Percentiles rank a stretch among this genome's conserved stretches.
phyloP scores from a whole-genome alignment of 225 moss, liverwort and hornwort genomes.

The Anthoceros angustus region DNA sequence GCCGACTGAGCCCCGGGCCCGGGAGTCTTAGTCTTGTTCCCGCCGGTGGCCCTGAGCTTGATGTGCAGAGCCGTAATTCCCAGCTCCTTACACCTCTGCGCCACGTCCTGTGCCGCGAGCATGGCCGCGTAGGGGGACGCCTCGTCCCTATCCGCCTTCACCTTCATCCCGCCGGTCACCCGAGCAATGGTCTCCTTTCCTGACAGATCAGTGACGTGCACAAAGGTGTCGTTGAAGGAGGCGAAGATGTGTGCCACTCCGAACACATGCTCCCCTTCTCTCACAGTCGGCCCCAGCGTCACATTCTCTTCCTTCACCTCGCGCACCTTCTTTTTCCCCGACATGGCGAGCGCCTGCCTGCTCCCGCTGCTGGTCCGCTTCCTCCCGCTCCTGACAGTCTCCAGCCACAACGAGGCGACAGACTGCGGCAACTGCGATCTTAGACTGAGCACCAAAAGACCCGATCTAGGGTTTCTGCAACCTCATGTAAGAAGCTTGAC shows the following conservation, averaged over 20 bases:
- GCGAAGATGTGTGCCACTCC: slow-evolving; percentile 80
- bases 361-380: too few relatives aligned
- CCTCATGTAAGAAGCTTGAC: too few relatives aligned
- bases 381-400: too few relatives aligned
- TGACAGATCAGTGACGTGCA: slow-evolving; percentile 92
- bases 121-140: slow-evolving; percentile 89
- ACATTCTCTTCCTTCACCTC: slow-evolving; percentile 89
- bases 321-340: slow-evolving; percentile 81
- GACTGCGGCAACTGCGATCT: too few relatives aligned
- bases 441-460: too few relatives aligned
- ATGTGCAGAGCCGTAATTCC: slow-evolving; percentile 89
- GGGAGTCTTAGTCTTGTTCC: slow-evolving; percentile 87
- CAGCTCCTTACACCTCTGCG: slow-evolving; percentile 72
- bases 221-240: slow-evolving; percentile 85
- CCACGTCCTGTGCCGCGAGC: slow-evolving; percentile 91
- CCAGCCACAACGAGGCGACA: too few relatives aligned
- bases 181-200: slow-evolving; percentile 90
- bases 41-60: slow-evolving; percentile 80
- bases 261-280: slow-evolving; percentile 79
- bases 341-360: slow-evolving; percentile 11
- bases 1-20: slow-evolving; percentile 92
- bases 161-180: slow-evolving; percentile 93
- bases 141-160: slow-evolving; percentile 82
- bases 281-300: slow-evolving; percentile 68
- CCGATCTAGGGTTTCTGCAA: too few relatives aligned